A percentile compares a stretch with the other conserved stretches of the same genome.
Evolutionary conservation across 495 filamentous ascomycete genomes (phyloP).

Genomic region (Talaromyces trachyspermus): DNA sequence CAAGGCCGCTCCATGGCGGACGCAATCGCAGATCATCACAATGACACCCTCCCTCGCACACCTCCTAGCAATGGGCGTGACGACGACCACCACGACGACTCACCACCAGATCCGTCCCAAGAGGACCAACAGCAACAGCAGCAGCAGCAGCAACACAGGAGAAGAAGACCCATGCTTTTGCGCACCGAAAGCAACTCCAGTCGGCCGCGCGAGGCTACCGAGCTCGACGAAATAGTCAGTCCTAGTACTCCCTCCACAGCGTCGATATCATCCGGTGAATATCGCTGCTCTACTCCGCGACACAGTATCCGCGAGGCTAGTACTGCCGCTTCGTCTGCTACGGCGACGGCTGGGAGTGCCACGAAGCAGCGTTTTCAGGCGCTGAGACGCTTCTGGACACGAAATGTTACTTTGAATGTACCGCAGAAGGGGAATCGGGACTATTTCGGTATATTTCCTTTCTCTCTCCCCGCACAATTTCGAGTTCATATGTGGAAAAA

Average conservation of each 20-base stretch:
- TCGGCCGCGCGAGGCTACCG: conserved; percentile 22
- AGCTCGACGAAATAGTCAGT: conserved; percentile 25
- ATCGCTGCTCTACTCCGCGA: conserved; percentile 20
- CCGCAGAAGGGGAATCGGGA: conserved; percentile 39
- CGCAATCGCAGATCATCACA: background rate
- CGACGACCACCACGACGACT: background rate
- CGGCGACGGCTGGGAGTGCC: background rate
- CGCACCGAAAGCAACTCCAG: background rate
- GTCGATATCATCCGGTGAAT: conserved; percentile 32
- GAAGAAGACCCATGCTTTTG: background rate
- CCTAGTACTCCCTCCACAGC: conserved; percentile 11
- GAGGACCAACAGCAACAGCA: background rate
- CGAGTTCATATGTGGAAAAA: no score
- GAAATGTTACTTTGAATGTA: conserved; percentile 34
- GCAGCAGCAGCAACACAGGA: background rate
- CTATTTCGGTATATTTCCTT: conserved; percentile 30
- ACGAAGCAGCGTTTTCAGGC: conserved; percentile 17
- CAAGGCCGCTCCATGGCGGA: background rate
- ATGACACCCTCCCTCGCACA: background rate
- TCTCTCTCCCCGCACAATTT: background rate
- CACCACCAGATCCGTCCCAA: background rate
- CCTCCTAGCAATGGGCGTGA: background rate
- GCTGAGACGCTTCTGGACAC: conserved; percentile 30
- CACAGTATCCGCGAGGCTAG: conserved; percentile 2
- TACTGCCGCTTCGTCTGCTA: conserved; percentile 9